Base-by-base conservation (phyloP, 345 rosid species). In the Linum trigynum region DNA sequence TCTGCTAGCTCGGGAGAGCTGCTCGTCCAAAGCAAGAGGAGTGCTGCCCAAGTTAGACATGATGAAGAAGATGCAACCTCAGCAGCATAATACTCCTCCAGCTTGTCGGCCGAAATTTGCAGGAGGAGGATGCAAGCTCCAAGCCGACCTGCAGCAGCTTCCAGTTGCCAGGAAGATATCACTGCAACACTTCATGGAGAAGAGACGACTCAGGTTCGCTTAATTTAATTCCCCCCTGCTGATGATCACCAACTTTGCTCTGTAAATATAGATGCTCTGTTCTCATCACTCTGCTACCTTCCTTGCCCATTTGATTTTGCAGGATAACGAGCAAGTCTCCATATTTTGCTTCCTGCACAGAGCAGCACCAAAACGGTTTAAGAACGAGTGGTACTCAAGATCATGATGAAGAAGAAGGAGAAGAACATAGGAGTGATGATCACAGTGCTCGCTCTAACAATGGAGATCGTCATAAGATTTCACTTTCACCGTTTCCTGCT, bases 131-230 rank as follows among this genome's bases (percentile, higher is more conserved):
- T 41, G 45, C 45, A 4, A 41, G 45, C 45, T 41, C 9, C 45
- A 41, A 41, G 45, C 45, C 45, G 45, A 23, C 32, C 32, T 23
- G 32, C 45, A 41, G 45, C 45, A 4, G 11, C 68, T 79, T 17
- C 79, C 81, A 7, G 71, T 82, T 8, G 81, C 83, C 39, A 70
- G 81, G 61, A 81, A 66, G 70, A 55, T 64, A 10, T 81, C 85
- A 1, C 80, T 81, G 53, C 80, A 69, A 5, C 68, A 75, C 67
- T 81, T 78, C 62, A 66, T 81, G 38, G 70, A 72, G 60, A 79
- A 79, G 65, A 81, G 85, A 8, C 79, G 70, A 3, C 63, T 62
- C 23, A 74, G 80, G 82, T 71, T 69, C 3, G 17, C 15, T 10
- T 16, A 3, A 9, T 1, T 17, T 70, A 15, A 17, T 41, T 55